Evolutionary conservation across 108 stramenopile genomes (phyloP).

Genomic region (Skeletonema grethae): DNA sequence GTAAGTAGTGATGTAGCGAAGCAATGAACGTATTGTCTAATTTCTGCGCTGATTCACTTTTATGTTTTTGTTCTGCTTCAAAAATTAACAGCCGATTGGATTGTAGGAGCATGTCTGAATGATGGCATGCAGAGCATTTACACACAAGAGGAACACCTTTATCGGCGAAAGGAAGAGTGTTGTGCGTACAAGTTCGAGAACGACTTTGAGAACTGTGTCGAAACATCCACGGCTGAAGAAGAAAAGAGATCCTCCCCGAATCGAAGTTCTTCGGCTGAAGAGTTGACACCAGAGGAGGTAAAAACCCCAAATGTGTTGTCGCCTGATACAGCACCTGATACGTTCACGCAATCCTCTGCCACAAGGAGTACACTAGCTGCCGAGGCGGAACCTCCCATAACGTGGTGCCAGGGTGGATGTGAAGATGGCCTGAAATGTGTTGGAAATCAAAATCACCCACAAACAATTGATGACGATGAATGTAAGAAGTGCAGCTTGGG

Average conservation of each 20-base stretch:
- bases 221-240: constrained; percentile 16
- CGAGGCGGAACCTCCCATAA: constrained; percentile 27
- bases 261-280: neutral
- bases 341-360: neutral
- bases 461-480: constrained; percentile 34
- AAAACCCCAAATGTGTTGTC: neutral
- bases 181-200: constrained; percentile 41
- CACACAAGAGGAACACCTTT: constrained; percentile 37
- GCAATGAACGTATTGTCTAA: too few species aligned
- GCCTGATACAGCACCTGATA: neutral
- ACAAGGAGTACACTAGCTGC: constrained; percentile 1
- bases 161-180: constrained; percentile 43
- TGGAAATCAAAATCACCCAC: constrained; percentile 49
- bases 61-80: neutral
- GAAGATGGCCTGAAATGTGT: constrained; percentile 34
- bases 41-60: neutral
- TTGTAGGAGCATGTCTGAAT: constrained; percentile 29
- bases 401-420: constrained; percentile 40
- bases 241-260: too few species aligned
- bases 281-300: neutral
- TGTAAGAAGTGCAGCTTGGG: constrained; percentile 25
- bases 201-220: constrained; percentile 37
- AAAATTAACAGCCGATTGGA: constrained; percentile 29
- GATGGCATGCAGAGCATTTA: constrained; percentile 44
- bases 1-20: constrained; percentile 17